Base-by-base conservation (phyloP, 176 grass and related monocot genomes). In the Triticum turgidum region DNA sequence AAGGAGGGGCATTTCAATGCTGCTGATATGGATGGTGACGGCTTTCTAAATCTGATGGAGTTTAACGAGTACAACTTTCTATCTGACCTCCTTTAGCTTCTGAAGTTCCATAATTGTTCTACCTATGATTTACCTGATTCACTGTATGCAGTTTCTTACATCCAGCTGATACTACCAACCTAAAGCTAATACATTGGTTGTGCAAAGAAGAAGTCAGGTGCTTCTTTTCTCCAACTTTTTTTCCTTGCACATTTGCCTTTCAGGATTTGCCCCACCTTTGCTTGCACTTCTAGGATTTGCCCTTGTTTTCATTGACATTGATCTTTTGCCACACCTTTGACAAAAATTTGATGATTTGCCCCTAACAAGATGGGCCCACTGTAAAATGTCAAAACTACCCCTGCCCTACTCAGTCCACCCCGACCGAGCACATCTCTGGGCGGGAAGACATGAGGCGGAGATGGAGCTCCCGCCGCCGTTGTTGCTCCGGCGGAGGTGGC, bases 151-250 rank as follows among this genome's bases (percentile, higher is more conserved):
- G 97, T 77, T 99, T 96, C 61, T 92, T 94, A 83, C 97, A 96
- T 93, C 92, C 97, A 90, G 87, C 94, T 65, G 97, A 99, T 82
- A 90, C 90, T 87, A 44, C n/a, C 11, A 96, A 94, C 77, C 92
- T 80, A 41, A 96, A 94, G 71, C 75, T 99, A 85, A 80, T 94
- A 86, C 58, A 92, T 79, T 96, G 97, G 97, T 85, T 99, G 77
- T 92, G 94, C 81, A 87, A 87, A 86, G 92, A 99, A 91, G 97
- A 99, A 94, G 87, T 96, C 86, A 99, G 97, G 94, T 94, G 84
- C 65, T 21, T 18, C 41, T 61, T 72, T 37, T 37, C 62, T 61
- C 51, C 58, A 66, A 70, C 3, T 86, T 49, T 41, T 41, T 68
- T 87, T 75, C n/a, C 47, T 77, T 74, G 42, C 51, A 42, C 73